Evolutionary conservation across 2,329 filamentous ascomycete genomes (phyloP).

Genomic region (Emergomyces orientalis): DNA sequence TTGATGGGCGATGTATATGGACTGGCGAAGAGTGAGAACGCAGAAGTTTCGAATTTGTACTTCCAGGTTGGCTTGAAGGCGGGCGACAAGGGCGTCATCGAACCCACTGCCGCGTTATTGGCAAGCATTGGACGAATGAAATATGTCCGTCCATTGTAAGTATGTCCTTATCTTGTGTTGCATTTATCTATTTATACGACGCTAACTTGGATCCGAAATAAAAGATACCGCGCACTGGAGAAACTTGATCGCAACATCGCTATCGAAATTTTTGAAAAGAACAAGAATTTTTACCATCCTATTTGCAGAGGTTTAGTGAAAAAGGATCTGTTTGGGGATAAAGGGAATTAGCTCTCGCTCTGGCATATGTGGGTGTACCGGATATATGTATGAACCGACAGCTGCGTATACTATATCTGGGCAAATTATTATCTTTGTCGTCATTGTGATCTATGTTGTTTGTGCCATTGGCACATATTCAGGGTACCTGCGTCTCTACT

Average conservation of each 20-base stretch:
- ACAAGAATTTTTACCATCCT: conserved; percentile 89
- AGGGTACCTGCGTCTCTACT: not conserved
- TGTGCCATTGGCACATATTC: not conserved
- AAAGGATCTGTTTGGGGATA: conserved; percentile 60
- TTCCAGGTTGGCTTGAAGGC: conserved; percentile 69
- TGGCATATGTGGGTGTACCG: not conserved
- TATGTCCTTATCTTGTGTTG: not conserved
- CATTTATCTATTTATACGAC: not conserved
- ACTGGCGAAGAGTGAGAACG: conserved; percentile 66
- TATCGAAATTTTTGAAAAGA: conserved; percentile 71
- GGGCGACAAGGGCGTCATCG: conserved; percentile 58
- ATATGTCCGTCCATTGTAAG: conserved; percentile 76
- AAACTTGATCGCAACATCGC: conserved; percentile 67
- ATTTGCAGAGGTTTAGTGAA: conserved; percentile 80
- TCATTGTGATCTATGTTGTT: not conserved
- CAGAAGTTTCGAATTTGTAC: conserved; percentile 75
- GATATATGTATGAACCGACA: not conserved
- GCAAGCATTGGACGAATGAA: conserved; percentile 90
- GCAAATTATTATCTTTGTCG: not conserved
- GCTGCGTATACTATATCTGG: not conserved
- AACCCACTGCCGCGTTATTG: conserved; percentile 63
- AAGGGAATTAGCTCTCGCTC: conserved; percentile 5
- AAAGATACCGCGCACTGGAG: conserved; percentile 56
- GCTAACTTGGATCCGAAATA: not conserved
- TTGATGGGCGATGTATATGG: conserved; percentile 67